Evolutionary conservation across 202 grass and related monocot genomes (phyloP).

Genomic region (Alloteropsis angusta): DNA sequence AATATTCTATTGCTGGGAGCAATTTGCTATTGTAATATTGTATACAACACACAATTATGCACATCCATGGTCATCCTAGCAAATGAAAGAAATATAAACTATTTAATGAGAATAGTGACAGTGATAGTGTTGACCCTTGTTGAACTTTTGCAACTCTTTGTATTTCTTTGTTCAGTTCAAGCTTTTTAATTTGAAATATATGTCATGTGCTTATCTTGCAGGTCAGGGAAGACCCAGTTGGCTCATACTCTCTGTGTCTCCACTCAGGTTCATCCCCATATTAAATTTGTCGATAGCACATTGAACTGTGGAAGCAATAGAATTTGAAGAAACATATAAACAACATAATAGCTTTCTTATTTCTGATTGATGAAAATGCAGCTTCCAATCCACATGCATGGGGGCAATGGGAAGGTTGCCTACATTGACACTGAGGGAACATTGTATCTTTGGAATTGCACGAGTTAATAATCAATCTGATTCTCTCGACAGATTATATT

Average conservation of each 20-base stretch:
- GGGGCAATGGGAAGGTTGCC: constrained; percentile 91
- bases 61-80: background rate
- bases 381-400: constrained; percentile 84
- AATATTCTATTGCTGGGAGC: background rate
- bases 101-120: background rate
- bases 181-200: background rate
- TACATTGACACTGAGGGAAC: constrained; percentile 98
- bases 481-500: background rate
- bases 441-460: constrained; percentile 68
- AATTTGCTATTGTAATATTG: background rate
- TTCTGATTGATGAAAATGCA: constrained; percentile 30
- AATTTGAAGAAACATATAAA: background rate
- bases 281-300: background rate
- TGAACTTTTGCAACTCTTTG: background rate
- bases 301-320: background rate
- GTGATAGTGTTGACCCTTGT: background rate
- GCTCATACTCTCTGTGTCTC: constrained; percentile 80
- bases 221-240: constrained; percentile 84
- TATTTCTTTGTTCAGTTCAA: constrained; percentile 8
- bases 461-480: background rate
- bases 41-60: background rate
- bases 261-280: constrained; percentile 45
- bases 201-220: constrained; percentile 16
- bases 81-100: background rate
- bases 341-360: background rate